Conservation (phyloP, 306 rosid genomes). For the Senna tora region DNA sequence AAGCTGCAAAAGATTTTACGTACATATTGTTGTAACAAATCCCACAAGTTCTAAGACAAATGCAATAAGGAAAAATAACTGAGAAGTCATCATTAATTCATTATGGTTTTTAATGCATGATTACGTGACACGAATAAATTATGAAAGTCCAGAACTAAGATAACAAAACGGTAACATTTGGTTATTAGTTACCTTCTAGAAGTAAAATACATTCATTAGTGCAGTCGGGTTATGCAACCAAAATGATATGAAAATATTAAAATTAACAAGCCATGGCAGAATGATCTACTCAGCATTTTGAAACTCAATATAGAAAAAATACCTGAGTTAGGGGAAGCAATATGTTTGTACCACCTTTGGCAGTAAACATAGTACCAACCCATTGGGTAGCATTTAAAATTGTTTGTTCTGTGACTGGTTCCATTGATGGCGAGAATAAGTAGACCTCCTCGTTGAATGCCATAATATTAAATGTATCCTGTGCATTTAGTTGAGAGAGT, state of each 20-base stretch:
- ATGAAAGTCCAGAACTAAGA: conserved; percentile 25
- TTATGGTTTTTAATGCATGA: neutral
- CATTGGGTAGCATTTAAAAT: conserved; percentile 67
- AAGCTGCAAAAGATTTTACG: conserved; percentile 20
- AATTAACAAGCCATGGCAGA: conserved; percentile 32
- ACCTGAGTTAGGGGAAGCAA: conserved; percentile 83
- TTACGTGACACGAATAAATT: conserved; percentile 8
- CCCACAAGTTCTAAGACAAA: conserved; percentile 25
- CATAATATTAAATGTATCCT: conserved; percentile 82
- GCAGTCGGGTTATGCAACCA: conserved; percentile 26
- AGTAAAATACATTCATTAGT: conserved; percentile 6
- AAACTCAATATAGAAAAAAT: conserved; percentile 23
- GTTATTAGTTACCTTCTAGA: conserved; percentile 21
- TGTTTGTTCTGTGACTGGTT: conserved; percentile 61
- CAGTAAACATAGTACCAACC: conserved; percentile 54
- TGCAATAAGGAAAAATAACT: conserved; percentile 1
- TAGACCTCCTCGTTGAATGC: conserved; percentile 63
- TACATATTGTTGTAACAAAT: neutral
- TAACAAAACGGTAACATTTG: conserved; percentile 6
- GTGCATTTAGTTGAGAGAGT: conserved; percentile 60
- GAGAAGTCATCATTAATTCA: neutral
- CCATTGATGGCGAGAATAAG: conserved; percentile 74
- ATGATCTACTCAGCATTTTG: conserved; percentile 14
- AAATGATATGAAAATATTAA: neutral
- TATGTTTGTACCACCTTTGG: conserved; percentile 81